Evolutionary conservation across 2,329 filamentous ascomycete genomes (phyloP), one percentile per base, ranked within the genome.

Genomic region (Ophiocordyceps camponoti-rufipedis): DNA sequence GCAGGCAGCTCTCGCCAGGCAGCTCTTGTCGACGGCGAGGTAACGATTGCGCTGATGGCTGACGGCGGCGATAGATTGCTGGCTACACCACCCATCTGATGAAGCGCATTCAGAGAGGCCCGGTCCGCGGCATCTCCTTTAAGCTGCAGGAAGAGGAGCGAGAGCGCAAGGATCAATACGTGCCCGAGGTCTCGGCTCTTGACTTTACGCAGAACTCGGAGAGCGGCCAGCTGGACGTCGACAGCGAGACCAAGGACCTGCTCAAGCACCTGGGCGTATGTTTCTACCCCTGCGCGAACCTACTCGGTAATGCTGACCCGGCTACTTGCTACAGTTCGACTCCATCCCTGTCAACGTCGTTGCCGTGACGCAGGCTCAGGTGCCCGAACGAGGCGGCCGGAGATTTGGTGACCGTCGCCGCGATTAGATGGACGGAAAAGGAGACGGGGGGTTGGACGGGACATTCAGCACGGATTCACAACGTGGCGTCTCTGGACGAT

Each of bases 121-220:
- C 91, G 56, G 91, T 98, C 71, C 93, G 91, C 62, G 91, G 91
- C 77, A 98, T 98, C 74, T 98, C 93, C 71, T 98, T 98, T 88
- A 98, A 98, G 81, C 85, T 98, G 51, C 91, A 98, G 75, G 91
- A 98, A 77, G 91, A 98, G 78, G 91, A 98, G 82, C 86, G 91
- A 79, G 91, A 98, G 76, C 84, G 91, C 69, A 98, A 98, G 85
- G 91, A 98, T 77, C 91, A 98, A 78, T 98, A 95, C 76, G 91
- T 98, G 56, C 91, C 91, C 64, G 91, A 98, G 74, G 78, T 98
- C 60, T 98, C 93, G 50, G 91, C 91, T 64, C 84, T 98, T 66
- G 91, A 98, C 78, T 94, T 95, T 75, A 80, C 82, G 64, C 86
- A 94, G 78, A 86, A 78, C 67, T 46, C 47, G 31, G 91, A 96